phyloP scores from a whole-genome alignment of 2,329 filamentous ascomycete species.

The Ilyonectria sp. region DNA sequence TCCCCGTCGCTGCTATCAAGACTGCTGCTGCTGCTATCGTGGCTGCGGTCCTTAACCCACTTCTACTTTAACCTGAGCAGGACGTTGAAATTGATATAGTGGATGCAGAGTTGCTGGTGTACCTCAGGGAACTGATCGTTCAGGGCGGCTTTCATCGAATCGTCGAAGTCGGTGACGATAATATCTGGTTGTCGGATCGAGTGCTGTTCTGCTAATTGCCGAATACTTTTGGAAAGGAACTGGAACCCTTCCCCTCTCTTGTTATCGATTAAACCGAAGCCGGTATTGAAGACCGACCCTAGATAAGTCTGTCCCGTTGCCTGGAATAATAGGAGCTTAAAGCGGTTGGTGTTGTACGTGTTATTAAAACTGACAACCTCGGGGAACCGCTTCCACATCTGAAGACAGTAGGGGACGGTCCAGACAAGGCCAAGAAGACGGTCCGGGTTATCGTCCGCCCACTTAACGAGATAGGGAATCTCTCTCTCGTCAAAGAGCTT shows the following conservation, averaged over 20 bases:
- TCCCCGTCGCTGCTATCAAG: conserved; percentile 11
- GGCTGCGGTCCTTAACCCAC: not conserved
- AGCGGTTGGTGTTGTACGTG: conserved; percentile 35
- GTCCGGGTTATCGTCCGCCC: conserved; percentile 25
- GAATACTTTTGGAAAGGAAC: conserved; percentile 26
- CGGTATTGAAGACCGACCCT: conserved; percentile 28
- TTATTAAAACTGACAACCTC: too few species aligned
- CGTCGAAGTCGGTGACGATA: too few species aligned
- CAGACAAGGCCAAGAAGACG: conserved; percentile 18
- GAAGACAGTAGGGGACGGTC: too few species aligned
- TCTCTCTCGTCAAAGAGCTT: conserved; percentile 38
- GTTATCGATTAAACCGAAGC: conserved; percentile 30
- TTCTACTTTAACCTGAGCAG: too few species aligned
- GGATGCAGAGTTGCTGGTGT: too few species aligned
- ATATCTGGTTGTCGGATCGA: too few species aligned
- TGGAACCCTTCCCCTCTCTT: conserved; percentile 32
- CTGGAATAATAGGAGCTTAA: conserved; percentile 29
- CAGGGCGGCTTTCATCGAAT: too few species aligned
- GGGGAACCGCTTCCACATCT: too few species aligned
- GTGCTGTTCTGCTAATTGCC: conserved; percentile 20
- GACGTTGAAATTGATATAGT: too few species aligned
- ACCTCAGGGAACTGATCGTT: too few species aligned
- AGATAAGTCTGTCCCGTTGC: conserved; percentile 21
- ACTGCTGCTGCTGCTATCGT: conserved; percentile 9
- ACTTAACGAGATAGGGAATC: conserved; percentile 37